Evolutionary conservation across 257 asterid species (phyloP).

Genomic region (Solanum sitiens): DNA sequence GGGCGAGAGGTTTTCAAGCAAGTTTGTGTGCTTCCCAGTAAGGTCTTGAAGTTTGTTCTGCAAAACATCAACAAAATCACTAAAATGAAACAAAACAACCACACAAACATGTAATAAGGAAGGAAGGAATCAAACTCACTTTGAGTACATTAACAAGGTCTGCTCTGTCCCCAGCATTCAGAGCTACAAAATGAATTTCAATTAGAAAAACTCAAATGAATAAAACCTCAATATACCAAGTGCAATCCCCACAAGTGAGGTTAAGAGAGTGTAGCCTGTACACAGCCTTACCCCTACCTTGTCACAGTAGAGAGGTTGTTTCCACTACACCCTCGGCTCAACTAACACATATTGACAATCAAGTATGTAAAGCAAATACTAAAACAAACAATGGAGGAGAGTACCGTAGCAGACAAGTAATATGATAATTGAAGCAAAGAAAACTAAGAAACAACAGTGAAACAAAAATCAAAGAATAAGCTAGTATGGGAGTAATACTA

Average conservation of each 20-base stretch:
- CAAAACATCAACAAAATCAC: background rate
- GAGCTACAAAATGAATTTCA: constrained; percentile 26
- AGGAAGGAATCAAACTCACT: constrained; percentile 19
- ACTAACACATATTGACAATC: background rate
- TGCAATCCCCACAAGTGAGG: background rate
- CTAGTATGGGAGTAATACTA: background rate
- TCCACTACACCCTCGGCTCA: background rate
- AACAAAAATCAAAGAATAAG: background rate
- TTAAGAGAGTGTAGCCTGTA: background rate
- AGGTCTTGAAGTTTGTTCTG: constrained; percentile 61
- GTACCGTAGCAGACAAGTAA: background rate
- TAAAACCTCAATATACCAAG: background rate
- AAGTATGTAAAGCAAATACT: background rate
- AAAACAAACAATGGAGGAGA: background rate
- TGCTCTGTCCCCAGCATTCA: constrained; percentile 53
- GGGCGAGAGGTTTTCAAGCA: constrained; percentile 43
- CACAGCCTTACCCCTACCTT: background rate
- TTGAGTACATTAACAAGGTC: constrained; percentile 71
- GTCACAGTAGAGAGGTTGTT: background rate
- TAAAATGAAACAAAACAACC: background rate
- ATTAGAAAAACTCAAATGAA: background rate
- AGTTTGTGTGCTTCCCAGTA: constrained; percentile 48
- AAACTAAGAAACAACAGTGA: background rate
- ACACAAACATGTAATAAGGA: background rate
- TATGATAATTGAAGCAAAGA: background rate